Conservation (phyloP, 1,139 yeast species). For the Candida freyschussii region DNA sequence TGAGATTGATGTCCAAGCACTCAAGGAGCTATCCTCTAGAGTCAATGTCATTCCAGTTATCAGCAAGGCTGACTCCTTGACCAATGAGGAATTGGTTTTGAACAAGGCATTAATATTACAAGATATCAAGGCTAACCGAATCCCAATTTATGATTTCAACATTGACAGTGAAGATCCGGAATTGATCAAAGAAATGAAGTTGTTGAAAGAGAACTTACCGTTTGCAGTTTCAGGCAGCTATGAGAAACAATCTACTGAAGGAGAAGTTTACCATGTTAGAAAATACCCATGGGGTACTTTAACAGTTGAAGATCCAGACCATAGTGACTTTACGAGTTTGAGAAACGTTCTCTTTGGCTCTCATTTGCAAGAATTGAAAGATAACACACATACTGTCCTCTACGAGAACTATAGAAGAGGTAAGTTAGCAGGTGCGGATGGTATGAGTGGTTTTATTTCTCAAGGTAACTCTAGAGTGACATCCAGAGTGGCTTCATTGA, state of each 20-base stretch:
- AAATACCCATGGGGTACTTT: constrained; percentile 43
- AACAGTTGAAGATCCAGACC: constrained; percentile 47
- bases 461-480: constrained; percentile 1
- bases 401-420: constrained; percentile 74
- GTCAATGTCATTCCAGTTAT: constrained; percentile 57
- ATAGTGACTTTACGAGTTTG: constrained; percentile 60
- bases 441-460: not conserved
- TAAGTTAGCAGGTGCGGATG: constrained; percentile 34
- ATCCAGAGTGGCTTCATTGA: not conserved
- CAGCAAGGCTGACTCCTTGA: constrained; percentile 53
- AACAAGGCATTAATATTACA: constrained; percentile 41
- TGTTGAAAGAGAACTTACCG: constrained; percentile 38
- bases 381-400: constrained; percentile 58
- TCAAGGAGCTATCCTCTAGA: constrained; percentile 44
- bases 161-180: constrained; percentile 21
- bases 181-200: constrained; percentile 28
- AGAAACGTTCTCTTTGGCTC: constrained; percentile 68
- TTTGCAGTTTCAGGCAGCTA: constrained; percentile 45
- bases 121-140: constrained; percentile 40
- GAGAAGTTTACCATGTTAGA: constrained; percentile 32
- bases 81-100: constrained; percentile 39
- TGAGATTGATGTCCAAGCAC: constrained; percentile 42
- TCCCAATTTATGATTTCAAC: constrained; percentile 46
- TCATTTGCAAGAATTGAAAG: constrained; percentile 74
- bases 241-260: constrained; percentile 27